Evolutionary conservation across 345 rosid genomes (phyloP), one percentile per base, ranked within the genome.

Genomic region (Triadica sebifera): DNA sequence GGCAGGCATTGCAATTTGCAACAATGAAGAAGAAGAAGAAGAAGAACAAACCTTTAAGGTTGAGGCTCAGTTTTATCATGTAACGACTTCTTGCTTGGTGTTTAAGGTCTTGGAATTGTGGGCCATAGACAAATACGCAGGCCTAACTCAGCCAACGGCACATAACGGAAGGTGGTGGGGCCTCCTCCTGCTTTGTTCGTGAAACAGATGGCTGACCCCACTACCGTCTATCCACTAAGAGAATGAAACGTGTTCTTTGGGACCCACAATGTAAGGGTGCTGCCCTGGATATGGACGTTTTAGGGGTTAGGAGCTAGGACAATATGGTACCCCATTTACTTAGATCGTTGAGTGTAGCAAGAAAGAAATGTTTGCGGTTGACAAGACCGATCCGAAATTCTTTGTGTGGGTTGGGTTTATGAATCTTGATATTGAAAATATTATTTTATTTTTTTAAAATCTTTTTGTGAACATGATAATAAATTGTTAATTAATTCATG

Each of bases 121-220:
- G 76, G 43, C 22, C 34, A 29, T 29, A 29, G 34, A 29, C 34
- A 29, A 1, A 29, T 29, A 29, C 25, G 45, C 73, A 58, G 83
- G 25, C 73, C 39, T 24, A 56, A 74, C 58, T 64, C 72, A 80
- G 75, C 78, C 77, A 77, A 74, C 81, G 70, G 65, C 73, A 70
- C 56, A 12, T 71, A 75, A 76, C 79, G 49, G 81, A 65, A 49
- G 63, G 67, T 11, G 68, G 72, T 37, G 62, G 56, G 63, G 72
- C 4, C 64, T 2, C 4, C n/a, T 47, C 37, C 3, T 41, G 12
- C n/a, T 19, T 43, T 12, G 49, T 68, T 58, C 22, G 24, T 5
- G n/a, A 9, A 25, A 22, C 4, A 22, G 5, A 25, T 11, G 67
- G 62, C 15, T 52, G 70, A 37, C 62, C 83, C 34, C 76, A 56